A percentile compares a stretch with the other conserved stretches of the same genome.
Conservation (phyloP, 2,329 filamentous ascomycete species). For the Ceratocystis albifundus region DNA sequence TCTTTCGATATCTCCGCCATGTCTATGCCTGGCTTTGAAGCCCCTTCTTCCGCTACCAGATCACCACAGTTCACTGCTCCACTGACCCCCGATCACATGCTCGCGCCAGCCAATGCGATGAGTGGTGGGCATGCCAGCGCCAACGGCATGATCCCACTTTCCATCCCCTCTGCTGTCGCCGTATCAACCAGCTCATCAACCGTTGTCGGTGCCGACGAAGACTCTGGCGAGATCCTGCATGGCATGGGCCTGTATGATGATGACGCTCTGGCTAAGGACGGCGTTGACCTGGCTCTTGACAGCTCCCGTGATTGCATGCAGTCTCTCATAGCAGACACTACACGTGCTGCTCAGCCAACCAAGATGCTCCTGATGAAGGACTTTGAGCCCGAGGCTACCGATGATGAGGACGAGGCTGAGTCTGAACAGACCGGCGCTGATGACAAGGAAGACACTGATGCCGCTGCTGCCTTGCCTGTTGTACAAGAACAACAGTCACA, state of each 20-base stretch:
- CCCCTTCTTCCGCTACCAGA: not conserved
- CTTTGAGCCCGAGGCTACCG: constrained; percentile 57
- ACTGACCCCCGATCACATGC: constrained; percentile 14
- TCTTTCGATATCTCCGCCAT: constrained; percentile 16
- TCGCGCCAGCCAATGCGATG: not conserved
- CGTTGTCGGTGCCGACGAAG: constrained; percentile 42
- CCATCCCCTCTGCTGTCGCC: not conserved
- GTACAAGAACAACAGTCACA: not conserved
- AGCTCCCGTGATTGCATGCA: constrained; percentile 45
- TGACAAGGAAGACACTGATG: constrained; percentile 16
- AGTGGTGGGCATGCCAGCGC: not conserved
- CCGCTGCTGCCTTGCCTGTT: not conserved
- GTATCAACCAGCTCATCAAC: not conserved
- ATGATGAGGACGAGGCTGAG: constrained; percentile 32
- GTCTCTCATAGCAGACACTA: constrained; percentile 42
- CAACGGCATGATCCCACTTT: not conserved
- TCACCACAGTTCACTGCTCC: constrained; percentile 16
- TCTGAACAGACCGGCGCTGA: constrained; percentile 21
- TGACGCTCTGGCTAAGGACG: constrained; percentile 37
- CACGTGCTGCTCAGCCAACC: constrained; percentile 39
- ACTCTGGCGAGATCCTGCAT: constrained; percentile 60
- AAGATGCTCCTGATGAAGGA: constrained; percentile 74
- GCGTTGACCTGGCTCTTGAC: constrained; percentile 42
- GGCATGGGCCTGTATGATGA: constrained; percentile 69
- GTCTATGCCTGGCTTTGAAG: constrained; percentile 15